Base-by-base conservation (phyloP, 441 rosid genomes). In the Breynia disticha region DNA sequence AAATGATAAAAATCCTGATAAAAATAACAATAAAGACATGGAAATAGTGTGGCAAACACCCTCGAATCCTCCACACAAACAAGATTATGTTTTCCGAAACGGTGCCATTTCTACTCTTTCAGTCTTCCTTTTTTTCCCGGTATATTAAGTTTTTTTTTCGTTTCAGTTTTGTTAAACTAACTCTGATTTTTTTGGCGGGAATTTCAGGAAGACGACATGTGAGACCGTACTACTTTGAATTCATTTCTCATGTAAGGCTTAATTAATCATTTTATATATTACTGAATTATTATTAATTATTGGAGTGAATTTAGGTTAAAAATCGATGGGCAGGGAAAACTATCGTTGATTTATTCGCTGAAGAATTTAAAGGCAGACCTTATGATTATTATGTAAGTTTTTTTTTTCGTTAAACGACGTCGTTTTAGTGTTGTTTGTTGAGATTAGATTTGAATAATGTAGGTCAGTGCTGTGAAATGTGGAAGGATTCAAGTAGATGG, bases 301-400 rank as follows among this genome's bases (percentile, higher is more conserved):
- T 21, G 15, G 16, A 24, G 56, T 17, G 46, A 47, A 38, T 50
- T n/a, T 68, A 90, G 98, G 95, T n/a, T 77, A 56, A 86, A 88
- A 84, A 83, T 49, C 88, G 97, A 9, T 88, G 97, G 95, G 78
- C 86, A 1, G 98, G 95, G 50, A 91, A 88, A 66, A 78, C 90
- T 2, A 80, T 91, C 2, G 95, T 86, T 15, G 95, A 88, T 69
- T 84, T 88, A 70, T 91, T 88, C 43, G 80, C 95, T 0, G 83
- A 88, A 12, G 97, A 88, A 61, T 93, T 93, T 69, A 78, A 75
- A 76, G 97, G 97, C 60, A 69, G 98, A 19, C 78, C 80, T 52
- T 79, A 79, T 60, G 95, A 89, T 15, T 93, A 89, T 66, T 89
- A 89, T 72, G 98, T 83, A 77, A 58, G 50, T 44, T 24, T 9